Evolutionary conservation across 805 yeast species (phyloP), one percentile per base, ranked within the genome.

Genomic region (Cyberlindnera subsufficiens): DNA sequence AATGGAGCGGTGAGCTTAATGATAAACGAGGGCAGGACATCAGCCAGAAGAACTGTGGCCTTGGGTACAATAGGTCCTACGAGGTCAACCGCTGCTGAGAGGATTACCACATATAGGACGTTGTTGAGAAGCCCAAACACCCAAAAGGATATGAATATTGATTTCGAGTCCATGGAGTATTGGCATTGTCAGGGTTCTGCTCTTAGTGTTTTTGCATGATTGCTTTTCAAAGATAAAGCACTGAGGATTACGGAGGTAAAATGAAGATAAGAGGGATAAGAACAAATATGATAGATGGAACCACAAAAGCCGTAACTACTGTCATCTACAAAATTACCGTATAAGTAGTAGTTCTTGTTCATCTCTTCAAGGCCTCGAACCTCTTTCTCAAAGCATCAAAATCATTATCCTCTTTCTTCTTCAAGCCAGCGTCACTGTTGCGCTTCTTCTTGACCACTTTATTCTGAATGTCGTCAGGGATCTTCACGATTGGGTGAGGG

Each of bases 1-100:
- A 89, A 86, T 0, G 97, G 97, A 0, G 96, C 85, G 0, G 71
- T 40, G 6, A 82, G 46, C 59, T 91, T 91, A 49, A 87, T 61
- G 2, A 74, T 30, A 52, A 91, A 82, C 2, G 96, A 75, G 0
- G 99, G 98, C 15, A 86, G 51, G 27, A 91, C 87, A 60, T 91
- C 96, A 0, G 95, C 91, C 45, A 91, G 65, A 6, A 91, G 66
- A 5, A 91, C 96, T 2, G 82, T 65, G 1, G 95, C 90, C 61
- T 91, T 91, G 9, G 99, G 97, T 0, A 84, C 75, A 6, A 69
- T 53, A 1, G 87, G 77, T 0, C 96, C 96, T 1, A 90, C 96
- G 13, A 91, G 67, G 58, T 91, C 99, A 29, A 87, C 77, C 2
- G 98, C 98, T 0, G 97, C 96, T 0, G 95, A 80, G 13, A 91